Evolutionary conservation across 306 rosid genomes (phyloP), one percentile per base, ranked within the genome.

Genomic region (Dryas drummondii): DNA sequence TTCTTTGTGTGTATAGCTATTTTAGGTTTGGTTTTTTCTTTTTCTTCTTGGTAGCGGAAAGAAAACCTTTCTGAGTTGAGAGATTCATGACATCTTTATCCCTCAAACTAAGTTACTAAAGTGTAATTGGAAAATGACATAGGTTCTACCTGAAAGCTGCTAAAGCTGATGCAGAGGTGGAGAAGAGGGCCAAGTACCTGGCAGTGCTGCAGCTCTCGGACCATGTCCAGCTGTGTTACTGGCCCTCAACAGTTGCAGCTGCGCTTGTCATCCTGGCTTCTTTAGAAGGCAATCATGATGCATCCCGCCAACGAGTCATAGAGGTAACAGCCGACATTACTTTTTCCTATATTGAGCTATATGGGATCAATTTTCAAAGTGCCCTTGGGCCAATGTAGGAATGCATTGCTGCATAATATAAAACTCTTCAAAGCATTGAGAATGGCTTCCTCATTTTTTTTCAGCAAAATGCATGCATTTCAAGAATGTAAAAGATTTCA

Each of bases 231-330:
- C 83, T 90, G 66, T 69, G 86, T 42, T 92, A 82, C 83, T 81
- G 88, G 88, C 97, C 99, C 57, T 92, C 99, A 81, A 94, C 97
- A 55, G 87, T 94, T 81, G 99, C 97, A 56, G 99, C 99, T 77
- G 91, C 97, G 13, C 72, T 96, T 50, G 97, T 96, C 62, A 86
- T 89, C 80, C 82, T 92, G 80, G 98, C 96, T 59, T 82, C 88
- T 82, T 80, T 90, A 41, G 89, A 89, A 81, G 51, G 69, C 78
- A 78, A 82, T 76, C 79, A 80, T 63, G 80, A 85, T 58, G 87
- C 78, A 68, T 74, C 85, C 71, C 78, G 78, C 78, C 87, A 85
- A 74, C 80, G 82, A 72, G 86, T 96, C 68, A 85, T 87, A 13
- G 82, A 87, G 93, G 99, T 94, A 81, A 74, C 44, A 40, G 15